These are phyloP conservation scores for Hysterium pulicare DNA, from an alignment of 2,329 filamentous ascomycete genomes.

Conservation along the genomic window DNA sequence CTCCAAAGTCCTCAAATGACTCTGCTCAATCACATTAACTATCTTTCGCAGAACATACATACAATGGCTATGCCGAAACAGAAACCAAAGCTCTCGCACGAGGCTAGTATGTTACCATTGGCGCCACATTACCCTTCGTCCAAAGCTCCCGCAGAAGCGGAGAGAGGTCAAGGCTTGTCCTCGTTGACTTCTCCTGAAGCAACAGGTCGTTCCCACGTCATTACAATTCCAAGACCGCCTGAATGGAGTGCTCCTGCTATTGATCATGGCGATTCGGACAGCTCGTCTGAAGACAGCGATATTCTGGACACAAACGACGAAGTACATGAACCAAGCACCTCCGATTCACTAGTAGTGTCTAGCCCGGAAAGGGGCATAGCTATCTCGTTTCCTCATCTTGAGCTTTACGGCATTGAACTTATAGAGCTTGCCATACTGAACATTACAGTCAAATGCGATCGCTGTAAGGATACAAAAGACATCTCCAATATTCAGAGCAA, in stretches of 20 bases:
- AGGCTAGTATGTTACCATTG: background rate
- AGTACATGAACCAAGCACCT: conserved; percentile 34
- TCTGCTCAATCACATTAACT: conserved; percentile 72
- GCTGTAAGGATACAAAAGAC: conserved; percentile 73
- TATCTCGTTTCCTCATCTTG: conserved; percentile 72
- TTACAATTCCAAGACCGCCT: conserved; percentile 70
- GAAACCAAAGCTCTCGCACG: conserved; percentile 11
- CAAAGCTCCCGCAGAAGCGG: background rate
- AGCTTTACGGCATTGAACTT: conserved; percentile 73
- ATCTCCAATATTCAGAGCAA: conserved; percentile 60
- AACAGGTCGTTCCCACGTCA: conserved; percentile 61
- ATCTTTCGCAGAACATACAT: conserved; percentile 68
- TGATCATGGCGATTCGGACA: conserved; percentile 6
- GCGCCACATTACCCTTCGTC: background rate
- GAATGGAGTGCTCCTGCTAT: conserved; percentile 59
- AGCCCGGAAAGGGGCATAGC: conserved; percentile 66
- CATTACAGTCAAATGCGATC: conserved; percentile 71
- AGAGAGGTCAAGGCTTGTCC: background rate
- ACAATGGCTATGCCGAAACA: conserved; percentile 51
- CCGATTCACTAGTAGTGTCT: conserved; percentile 22
- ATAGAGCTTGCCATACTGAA: conserved; percentile 66
- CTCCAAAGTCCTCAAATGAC: conserved; percentile 57
- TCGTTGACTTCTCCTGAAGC: conserved; percentile 5
- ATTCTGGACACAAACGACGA: conserved; percentile 39
- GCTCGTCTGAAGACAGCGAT: conserved; percentile 19